These are phyloP conservation scores for Yarrowia osloensis DNA, from an alignment of 805 yeast genomes.

Conservation along the genomic window DNA sequence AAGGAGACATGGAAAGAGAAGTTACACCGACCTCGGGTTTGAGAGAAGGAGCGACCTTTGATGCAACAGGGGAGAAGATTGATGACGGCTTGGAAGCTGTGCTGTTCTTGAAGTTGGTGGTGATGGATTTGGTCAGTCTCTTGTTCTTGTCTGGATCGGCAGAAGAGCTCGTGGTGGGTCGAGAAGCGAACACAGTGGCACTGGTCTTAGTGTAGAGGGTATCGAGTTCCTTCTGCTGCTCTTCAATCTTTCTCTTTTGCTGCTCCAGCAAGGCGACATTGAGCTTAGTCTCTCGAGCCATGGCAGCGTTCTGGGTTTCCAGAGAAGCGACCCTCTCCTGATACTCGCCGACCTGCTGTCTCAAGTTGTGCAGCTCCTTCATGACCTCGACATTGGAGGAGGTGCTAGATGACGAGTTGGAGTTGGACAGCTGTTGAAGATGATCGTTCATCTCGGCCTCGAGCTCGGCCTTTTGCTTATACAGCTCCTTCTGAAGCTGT, in stretches of 20 bases:
- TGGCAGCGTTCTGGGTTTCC: conserved; percentile 4
- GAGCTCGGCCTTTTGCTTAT: background rate
- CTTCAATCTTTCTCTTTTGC: conserved; percentile 11
- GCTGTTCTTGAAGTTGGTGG: conserved; percentile 5
- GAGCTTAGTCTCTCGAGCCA: conserved; percentile 14
- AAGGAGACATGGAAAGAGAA: conserved; percentile 26
- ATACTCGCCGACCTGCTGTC: conserved; percentile 7
- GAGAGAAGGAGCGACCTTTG: background rate
- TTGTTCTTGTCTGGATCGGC: conserved; percentile 5
- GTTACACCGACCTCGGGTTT: background rate
- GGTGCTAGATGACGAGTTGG: background rate
- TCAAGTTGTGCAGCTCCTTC: conserved; percentile 12
- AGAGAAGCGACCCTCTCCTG: background rate
- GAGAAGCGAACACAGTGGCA: background rate
- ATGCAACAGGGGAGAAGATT: conserved; percentile 25
- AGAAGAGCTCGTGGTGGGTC: background rate
- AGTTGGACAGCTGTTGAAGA: conserved; percentile 2
- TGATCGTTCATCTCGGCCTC: conserved; percentile 18
- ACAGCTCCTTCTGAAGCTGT: conserved; percentile 4
- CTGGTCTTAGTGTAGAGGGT: conserved; percentile 18
- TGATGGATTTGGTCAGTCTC: background rate
- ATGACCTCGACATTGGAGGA: background rate
- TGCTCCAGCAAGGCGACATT: conserved; percentile 6
- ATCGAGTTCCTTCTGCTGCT: conserved; percentile 3
- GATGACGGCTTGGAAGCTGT: background rate